Evolutionary conservation across 1,139 yeast genomes (phyloP), one percentile per base, ranked within the genome.

Genomic region (Suhomyces chickasaworum): DNA sequence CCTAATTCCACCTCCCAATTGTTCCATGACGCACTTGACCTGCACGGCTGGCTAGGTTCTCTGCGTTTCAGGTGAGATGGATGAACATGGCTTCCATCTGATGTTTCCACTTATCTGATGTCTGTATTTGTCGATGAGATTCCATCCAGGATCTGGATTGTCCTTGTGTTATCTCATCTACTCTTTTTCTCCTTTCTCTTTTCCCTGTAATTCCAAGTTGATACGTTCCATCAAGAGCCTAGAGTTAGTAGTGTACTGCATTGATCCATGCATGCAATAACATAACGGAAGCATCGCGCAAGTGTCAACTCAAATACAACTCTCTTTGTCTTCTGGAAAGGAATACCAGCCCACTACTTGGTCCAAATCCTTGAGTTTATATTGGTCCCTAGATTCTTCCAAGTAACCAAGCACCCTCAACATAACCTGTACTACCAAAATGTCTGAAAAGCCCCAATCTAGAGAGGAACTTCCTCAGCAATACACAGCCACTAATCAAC

Each of bases 211-310:
- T 29, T 29, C 32, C 17, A 13, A 7, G 32, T 6, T 29, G 32
- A 29, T 29, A 15, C 23, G 33, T 16, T 20, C 43, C 39, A 40
- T 40, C 43, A 40, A 12, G 43, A 40, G 43, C 43, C 39, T 34
- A 25, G 43, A 40, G 16, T 10, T 23, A 41, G 44, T 41, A 36
- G 44, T 41, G 44, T 23, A 36, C 40, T 31, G 41, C 35, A 30
- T 41, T 31, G 30, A 35, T 34, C 40, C 22, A 17, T 33, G 18
- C 34, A 23, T 29, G 32, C 32, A 29, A 29, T 29, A 29, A 29
- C 32, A 17, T 29, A 29, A 13, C 32, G 16, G 32, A 36, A 33
- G 33, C 44, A 41, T 41, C 40, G 40, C 44, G 40, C 44, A 29
- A 21, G 10, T 30, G 39, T 15, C 44, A 30, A 8, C 17, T 4